A percentile compares a stretch with the other conserved stretches of the same genome.
These are phyloP conservation scores for Xylariales sp. DNA, from an alignment of 2,329 filamentous ascomycete genomes.

Conservation along the genomic window DNA sequence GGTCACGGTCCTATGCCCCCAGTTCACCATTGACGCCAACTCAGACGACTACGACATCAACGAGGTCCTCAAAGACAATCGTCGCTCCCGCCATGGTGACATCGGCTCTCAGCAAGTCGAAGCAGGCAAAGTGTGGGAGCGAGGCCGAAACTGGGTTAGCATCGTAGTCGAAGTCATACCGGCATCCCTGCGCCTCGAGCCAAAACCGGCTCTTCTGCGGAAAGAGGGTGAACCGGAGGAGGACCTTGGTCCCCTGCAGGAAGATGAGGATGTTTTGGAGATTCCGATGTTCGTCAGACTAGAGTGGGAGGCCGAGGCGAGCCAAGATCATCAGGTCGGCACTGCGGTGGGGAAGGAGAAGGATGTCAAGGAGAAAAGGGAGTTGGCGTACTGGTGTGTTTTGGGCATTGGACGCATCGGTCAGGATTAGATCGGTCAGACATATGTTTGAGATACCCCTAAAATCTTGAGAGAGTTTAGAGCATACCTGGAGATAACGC, in stretches of 20 bases:
- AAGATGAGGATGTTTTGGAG: conserved; percentile 67
- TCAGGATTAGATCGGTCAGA: conserved; percentile 32
- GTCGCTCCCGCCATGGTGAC: conserved; percentile 32
- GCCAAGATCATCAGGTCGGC: conserved; percentile 62
- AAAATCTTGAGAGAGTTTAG: conserved; percentile 1
- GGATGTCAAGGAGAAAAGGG: conserved; percentile 70
- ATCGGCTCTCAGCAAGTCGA: conserved; percentile 58
- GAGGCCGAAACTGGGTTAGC: conserved; percentile 89
- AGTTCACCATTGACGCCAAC: conserved; percentile 92
- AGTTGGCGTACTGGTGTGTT: conserved; percentile 94
- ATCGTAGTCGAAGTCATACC: conserved; percentile 89
- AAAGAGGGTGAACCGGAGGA: conserved; percentile 30
- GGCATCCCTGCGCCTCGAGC: conserved; percentile 42
- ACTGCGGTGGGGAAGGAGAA: conserved; percentile 53
- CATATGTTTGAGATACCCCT: conserved; percentile 16
- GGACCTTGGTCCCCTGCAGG: conserved; percentile 44
- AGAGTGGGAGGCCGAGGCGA: conserved; percentile 75
- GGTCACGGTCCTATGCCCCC: conserved; percentile 88
- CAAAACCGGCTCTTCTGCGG: conserved; percentile 21
- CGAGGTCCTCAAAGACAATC: conserved; percentile 68
- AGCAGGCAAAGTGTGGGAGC: conserved; percentile 94
- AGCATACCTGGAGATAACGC: conserved; percentile 1
- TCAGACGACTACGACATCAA: conserved; percentile 82
- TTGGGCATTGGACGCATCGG: conserved; percentile 80
- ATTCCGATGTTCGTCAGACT: conserved; percentile 91